Percentiles rank a stretch among this genome's conserved stretches.
Evolutionary conservation across 202 grass and related monocot genomes (phyloP).

Genomic region (Bolboschoenoplectus hybrid): DNA sequence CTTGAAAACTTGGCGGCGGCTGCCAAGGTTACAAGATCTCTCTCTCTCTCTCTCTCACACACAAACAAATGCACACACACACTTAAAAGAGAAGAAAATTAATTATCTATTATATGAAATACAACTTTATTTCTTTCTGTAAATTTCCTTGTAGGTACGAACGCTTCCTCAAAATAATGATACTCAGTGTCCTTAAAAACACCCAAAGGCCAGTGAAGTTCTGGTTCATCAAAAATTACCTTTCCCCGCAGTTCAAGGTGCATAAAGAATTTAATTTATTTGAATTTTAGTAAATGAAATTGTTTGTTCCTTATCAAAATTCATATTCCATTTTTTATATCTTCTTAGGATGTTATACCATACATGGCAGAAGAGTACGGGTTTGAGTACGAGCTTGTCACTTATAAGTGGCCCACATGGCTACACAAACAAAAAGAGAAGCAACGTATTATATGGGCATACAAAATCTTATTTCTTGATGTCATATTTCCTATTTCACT

Average conservation of each 20-base stretch:
- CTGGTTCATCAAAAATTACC: slow-evolving; percentile 99
- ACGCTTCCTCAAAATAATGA: slow-evolving; percentile 99
- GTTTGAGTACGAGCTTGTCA: slow-evolving; percentile 93
- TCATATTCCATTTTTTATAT: slow-evolving; percentile 18
- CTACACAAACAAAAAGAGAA: slow-evolving; percentile 99
- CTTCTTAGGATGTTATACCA: slow-evolving; percentile 87
- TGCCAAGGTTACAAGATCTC: slow-evolving; percentile 41
- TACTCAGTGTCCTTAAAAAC: slow-evolving; percentile 94
- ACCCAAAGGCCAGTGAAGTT: slow-evolving; percentile 95
- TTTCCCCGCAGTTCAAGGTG: slow-evolving; percentile 98
- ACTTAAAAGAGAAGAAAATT: background rate
- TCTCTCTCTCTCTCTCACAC: background rate
- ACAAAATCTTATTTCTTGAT: slow-evolving; percentile 99
- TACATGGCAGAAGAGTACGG: slow-evolving; percentile 91
- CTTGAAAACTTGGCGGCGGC: background rate
- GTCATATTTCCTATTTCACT: slow-evolving; percentile 98
- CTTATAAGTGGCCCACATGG: slow-evolving; percentile 99
- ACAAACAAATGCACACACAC: background rate
- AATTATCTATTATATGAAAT: slow-evolving; percentile 37
- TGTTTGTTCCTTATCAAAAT: slow-evolving; percentile 22
- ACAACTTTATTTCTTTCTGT: slow-evolving; percentile 14
- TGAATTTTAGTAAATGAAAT: slow-evolving; percentile 2
- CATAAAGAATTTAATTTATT: slow-evolving; percentile 31
- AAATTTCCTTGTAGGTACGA: slow-evolving; percentile 73
- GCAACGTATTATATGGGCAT: slow-evolving; percentile 98